Evolutionary conservation across 1,284 basidiomycete species (phyloP).

Genomic region (Apiotrichum domesticum): DNA sequence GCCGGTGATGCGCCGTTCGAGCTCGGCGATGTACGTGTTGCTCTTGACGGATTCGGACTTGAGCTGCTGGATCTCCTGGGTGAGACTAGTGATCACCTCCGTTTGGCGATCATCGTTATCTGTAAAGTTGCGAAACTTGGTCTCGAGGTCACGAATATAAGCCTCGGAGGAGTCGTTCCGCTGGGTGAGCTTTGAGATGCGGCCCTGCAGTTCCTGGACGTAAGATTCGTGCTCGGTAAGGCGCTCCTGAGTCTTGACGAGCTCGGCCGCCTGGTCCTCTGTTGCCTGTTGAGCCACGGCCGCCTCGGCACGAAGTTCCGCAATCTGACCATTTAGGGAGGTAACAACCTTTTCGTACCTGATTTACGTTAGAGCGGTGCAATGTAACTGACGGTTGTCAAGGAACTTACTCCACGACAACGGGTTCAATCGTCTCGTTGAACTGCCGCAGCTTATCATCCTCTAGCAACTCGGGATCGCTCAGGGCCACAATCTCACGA

Average conservation of each 20-base stretch:
- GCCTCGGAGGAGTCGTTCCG: slow-evolving; percentile 86
- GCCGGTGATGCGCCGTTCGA: slow-evolving; percentile 73
- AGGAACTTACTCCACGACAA: slow-evolving; percentile 70
- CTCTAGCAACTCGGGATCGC: slow-evolving; percentile 18
- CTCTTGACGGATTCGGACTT: slow-evolving; percentile 70
- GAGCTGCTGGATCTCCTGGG: slow-evolving; percentile 70
- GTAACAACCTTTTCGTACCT: slow-evolving; percentile 91
- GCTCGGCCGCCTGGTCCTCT: slow-evolving; percentile 78
- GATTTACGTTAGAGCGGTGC: background rate
- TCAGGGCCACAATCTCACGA: slow-evolving; percentile 39
- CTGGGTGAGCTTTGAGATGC: slow-evolving; percentile 76
- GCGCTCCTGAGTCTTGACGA: slow-evolving; percentile 60
- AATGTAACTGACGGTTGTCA: background rate
- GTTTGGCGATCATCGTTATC: slow-evolving; percentile 69
- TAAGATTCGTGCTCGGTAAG: slow-evolving; percentile 76
- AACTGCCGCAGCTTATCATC: slow-evolving; percentile 55
- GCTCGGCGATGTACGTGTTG: slow-evolving; percentile 75
- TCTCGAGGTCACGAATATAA: slow-evolving; percentile 87
- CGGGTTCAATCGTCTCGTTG: slow-evolving; percentile 92
- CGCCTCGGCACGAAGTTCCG: slow-evolving; percentile 79
- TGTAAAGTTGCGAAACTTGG: slow-evolving; percentile 74
- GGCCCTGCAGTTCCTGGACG: slow-evolving; percentile 72
- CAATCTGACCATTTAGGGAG: slow-evolving; percentile 81
- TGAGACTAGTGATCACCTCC: slow-evolving; percentile 71
- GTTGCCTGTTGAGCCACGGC: slow-evolving; percentile 45